phyloP scores from a whole-genome alignment of 1,284 basidiomycete species.

The Trametes polyzona region DNA sequence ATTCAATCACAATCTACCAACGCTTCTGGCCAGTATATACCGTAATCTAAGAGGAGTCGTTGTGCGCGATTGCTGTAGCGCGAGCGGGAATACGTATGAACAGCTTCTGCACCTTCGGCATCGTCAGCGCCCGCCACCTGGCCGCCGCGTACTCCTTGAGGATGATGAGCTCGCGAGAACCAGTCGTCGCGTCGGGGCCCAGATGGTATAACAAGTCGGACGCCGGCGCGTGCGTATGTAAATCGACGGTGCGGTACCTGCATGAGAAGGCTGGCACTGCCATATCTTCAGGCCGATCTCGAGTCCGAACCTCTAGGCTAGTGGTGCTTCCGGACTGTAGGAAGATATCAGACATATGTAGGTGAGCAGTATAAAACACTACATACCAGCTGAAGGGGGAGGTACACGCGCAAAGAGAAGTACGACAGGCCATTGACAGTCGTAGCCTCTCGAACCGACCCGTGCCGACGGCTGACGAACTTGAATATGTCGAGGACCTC shows the following conservation, averaged over 20 bases:
- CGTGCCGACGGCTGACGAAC: slow-evolving; percentile 3
- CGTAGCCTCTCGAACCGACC: not conserved
- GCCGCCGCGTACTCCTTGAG: not conserved
- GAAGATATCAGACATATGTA: not conserved
- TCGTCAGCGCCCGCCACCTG: not conserved
- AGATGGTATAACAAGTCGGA: slow-evolving; percentile 7
- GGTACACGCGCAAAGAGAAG: slow-evolving; percentile 4
- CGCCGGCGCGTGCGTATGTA: slow-evolving; percentile 7
- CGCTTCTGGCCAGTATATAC: too few species aligned
- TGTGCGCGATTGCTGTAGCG: not conserved
- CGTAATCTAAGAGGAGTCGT: not conserved
- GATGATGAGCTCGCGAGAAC: not conserved
- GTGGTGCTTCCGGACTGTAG: not conserved
- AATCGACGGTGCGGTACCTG: not conserved
- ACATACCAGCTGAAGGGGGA: slow-evolving; percentile 1
- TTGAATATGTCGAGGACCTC: slow-evolving; percentile 16
- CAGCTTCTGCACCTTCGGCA: slow-evolving; percentile 8
- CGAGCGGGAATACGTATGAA: not conserved
- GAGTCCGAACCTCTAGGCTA: not conserved
- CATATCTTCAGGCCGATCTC: not conserved
- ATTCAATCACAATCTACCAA: too few species aligned
- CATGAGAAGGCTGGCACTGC: slow-evolving; percentile 2
- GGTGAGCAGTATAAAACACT: not conserved
- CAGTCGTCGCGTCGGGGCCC: not conserved
- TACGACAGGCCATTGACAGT: slow-evolving; percentile 2